Evolutionary conservation across 495 filamentous ascomycete species (phyloP).

Genomic region (Articulospora tetracladia): DNA sequence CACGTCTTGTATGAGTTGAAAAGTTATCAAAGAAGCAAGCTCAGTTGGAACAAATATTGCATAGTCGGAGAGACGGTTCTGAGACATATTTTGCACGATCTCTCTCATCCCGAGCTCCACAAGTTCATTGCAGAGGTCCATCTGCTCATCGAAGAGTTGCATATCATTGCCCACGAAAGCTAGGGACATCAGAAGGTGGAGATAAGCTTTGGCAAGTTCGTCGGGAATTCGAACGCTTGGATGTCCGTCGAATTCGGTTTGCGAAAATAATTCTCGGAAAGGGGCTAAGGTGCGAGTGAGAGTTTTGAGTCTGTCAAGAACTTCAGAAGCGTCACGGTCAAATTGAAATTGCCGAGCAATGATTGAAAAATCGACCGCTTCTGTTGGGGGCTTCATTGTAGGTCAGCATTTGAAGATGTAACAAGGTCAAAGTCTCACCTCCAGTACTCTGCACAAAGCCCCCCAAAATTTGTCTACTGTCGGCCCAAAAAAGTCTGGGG

Average conservation of each 20-base stretch:
- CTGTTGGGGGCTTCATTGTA: neutral
- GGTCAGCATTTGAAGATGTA: too few species aligned
- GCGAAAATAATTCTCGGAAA: constrained; percentile 26
- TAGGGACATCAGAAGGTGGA: constrained; percentile 30
- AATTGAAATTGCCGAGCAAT: neutral
- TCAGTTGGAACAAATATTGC: constrained; percentile 34
- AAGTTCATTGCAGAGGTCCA: constrained; percentile 14
- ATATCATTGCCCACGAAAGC: constrained; percentile 16
- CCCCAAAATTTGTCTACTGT: constrained; percentile 35
- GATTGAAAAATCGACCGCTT: neutral
- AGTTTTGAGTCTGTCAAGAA: constrained; percentile 19
- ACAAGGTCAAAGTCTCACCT: neutral
- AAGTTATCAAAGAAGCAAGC: constrained; percentile 30
- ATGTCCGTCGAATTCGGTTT: constrained; percentile 11
- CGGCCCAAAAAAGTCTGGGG: constrained; percentile 18
- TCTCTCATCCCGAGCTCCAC: constrained; percentile 19
- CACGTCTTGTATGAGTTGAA: constrained; percentile 31
- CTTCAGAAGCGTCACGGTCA: neutral
- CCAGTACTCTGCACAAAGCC: constrained; percentile 17
- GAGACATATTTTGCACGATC: constrained; percentile 15
- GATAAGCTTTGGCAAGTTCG: constrained; percentile 29
- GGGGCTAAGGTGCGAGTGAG: constrained; percentile 20
- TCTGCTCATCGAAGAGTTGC: constrained; percentile 20
- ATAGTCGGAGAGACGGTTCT: constrained; percentile 21
- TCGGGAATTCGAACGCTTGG: constrained; percentile 27